Percentiles rank a stretch among this genome's conserved stretches.
Conservation (phyloP, 2,329 filamentous ascomycete species). For the Septoria petroselini region DNA sequence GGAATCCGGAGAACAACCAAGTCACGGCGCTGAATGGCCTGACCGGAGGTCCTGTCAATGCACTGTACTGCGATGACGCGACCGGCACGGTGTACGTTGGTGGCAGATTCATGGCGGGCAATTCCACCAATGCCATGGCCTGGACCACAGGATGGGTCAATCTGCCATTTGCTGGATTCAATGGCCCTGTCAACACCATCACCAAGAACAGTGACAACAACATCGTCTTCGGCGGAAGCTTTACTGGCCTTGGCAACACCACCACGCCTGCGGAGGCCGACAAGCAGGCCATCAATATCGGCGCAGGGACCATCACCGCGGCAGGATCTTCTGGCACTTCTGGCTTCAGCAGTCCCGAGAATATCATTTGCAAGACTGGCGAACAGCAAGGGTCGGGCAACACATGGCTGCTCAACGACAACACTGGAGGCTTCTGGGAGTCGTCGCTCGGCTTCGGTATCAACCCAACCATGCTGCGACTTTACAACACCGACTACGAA, state of each 20-base stretch:
- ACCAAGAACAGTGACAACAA: slow-evolving; percentile 74
- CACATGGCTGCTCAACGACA: slow-evolving; percentile 78
- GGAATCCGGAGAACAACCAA: slow-evolving; percentile 67
- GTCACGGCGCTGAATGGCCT: slow-evolving; percentile 77
- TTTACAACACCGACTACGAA: slow-evolving; percentile 83
- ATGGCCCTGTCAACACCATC: slow-evolving; percentile 85
- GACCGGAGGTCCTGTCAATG: slow-evolving; percentile 70
- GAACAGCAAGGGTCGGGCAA: slow-evolving; percentile 64
- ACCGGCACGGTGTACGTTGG: slow-evolving; percentile 84
- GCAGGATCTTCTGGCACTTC: slow-evolving; percentile 58
- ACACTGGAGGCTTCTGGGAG: slow-evolving; percentile 74
- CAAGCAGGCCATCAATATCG: slow-evolving; percentile 76
- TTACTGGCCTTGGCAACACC: slow-evolving; percentile 82
- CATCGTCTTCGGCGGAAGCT: slow-evolving; percentile 87
- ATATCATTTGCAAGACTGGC: slow-evolving; percentile 75
- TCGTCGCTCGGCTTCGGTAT: slow-evolving; percentile 82
- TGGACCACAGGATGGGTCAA: slow-evolving; percentile 76
- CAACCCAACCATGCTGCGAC: slow-evolving; percentile 76
- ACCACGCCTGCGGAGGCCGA: slow-evolving; percentile 65
- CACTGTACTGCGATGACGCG: slow-evolving; percentile 75
- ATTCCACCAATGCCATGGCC: slow-evolving; percentile 85
- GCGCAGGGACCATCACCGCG: slow-evolving; percentile 69
- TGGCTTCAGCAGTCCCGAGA: slow-evolving; percentile 72
- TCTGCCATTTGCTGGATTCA: slow-evolving; percentile 89
- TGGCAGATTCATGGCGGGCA: slow-evolving; percentile 73